Conservation (phyloP, 2,329 filamentous ascomycete genomes). For the Pseudocercospora eumusae region DNA sequence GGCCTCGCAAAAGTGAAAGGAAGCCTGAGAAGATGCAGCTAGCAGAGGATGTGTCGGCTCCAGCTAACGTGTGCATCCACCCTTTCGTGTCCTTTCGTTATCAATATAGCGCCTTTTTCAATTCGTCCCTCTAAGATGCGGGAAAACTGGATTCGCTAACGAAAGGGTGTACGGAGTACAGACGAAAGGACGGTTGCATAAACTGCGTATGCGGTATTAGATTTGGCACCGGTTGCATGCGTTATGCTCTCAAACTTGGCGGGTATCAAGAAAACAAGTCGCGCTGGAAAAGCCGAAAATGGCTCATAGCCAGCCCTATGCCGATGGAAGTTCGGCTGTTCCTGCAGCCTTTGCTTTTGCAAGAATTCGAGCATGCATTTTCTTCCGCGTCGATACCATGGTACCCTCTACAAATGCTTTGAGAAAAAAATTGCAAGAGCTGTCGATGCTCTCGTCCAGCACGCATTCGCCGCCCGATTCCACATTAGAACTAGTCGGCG, state of each 20-base stretch:
- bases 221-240: too few species aligned
- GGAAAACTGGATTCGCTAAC: too few species aligned
- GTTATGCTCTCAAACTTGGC: background rate
- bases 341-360: background rate
- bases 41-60: background rate
- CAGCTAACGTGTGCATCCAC: too few species aligned
- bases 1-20: background rate
- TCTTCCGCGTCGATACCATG: conserved; percentile 1
- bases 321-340: background rate
- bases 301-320: background rate
- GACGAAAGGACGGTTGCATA: too few species aligned
- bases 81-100: too few species aligned
- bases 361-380: conserved; percentile 9
- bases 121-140: too few species aligned
- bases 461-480: background rate
- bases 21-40: background rate
- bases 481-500: background rate
- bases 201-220: too few species aligned
- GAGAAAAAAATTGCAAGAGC: conserved; percentile 7
- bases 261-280: background rate
- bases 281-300: background rate
- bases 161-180: too few species aligned
- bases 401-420: background rate
- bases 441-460: conserved; percentile 10
- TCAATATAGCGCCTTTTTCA: too few species aligned